Conservation (phyloP, 805 yeast species). For the Vanderwaltozyma yarrowii region DNA sequence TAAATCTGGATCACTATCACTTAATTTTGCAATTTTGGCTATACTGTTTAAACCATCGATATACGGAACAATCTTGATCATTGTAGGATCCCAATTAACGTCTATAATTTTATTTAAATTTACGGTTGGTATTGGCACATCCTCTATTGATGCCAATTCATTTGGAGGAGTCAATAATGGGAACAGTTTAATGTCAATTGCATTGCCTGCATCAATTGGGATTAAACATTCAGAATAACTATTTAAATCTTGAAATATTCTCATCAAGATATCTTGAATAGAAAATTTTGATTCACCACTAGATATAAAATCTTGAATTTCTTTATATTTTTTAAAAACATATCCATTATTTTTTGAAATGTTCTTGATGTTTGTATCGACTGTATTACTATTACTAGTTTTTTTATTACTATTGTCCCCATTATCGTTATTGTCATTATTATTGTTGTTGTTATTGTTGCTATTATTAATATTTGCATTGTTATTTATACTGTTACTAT, state of each 20-base stretch:
- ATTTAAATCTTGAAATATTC: conserved; percentile 87
- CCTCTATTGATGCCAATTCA: conserved; percentile 61
- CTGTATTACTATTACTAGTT: background rate
- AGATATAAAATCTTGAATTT: background rate
- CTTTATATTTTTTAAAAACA: background rate
- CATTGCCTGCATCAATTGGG: conserved; percentile 81
- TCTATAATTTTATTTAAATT: conserved; percentile 64
- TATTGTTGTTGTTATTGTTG: background rate
- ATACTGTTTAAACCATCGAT: conserved; percentile 86
- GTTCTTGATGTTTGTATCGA: background rate
- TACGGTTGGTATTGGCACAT: conserved; percentile 90
- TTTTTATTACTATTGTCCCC: background rate
- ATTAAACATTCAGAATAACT: conserved; percentile 93
- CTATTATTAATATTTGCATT: background rate
- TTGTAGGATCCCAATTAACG: conserved; percentile 94
- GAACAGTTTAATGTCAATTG: conserved; percentile 87
- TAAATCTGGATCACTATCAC: conserved; percentile 68
- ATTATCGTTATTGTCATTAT: no score
- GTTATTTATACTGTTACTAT: background rate
- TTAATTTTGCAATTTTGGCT: conserved; percentile 60
- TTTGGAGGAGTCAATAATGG: conserved; percentile 81
- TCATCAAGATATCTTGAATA: conserved; percentile 72
- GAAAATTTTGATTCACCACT: conserved; percentile 29
- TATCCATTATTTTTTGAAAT: background rate
- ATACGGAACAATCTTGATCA: conserved; percentile 76